These are phyloP conservation scores for Jatropha multifida DNA, from an alignment of 441 rosid genomes.

Conservation along the genomic window DNA sequence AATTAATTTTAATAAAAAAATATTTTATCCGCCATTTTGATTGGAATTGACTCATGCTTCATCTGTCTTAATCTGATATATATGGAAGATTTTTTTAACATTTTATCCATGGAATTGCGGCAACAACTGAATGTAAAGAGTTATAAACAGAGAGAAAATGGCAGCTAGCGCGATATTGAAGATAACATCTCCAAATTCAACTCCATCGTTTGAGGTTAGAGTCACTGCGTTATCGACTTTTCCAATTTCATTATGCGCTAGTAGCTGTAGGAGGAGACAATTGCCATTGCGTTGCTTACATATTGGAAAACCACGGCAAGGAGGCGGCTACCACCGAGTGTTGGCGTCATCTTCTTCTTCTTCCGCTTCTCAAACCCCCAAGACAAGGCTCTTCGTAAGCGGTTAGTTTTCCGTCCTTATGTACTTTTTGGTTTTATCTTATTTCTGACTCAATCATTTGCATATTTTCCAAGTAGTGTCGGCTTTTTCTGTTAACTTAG, in stretches of 20 bases:
- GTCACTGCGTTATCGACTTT: neutral
- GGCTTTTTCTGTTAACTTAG: neutral
- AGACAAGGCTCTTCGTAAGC: constrained; percentile 2
- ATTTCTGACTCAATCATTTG: neutral
- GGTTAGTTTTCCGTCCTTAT: neutral
- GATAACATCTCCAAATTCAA: neutral
- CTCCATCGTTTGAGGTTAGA: neutral
- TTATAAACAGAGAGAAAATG: neutral
- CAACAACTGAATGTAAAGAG: no score
- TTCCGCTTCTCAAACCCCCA: neutral
- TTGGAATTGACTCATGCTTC: no score
- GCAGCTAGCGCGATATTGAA: neutral
- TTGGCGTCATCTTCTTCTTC: neutral
- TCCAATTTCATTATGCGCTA: neutral
- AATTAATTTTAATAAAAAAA: no score
- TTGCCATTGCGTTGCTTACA: neutral
- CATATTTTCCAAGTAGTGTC: no score
- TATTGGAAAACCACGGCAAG: neutral
- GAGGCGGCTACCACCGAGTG: neutral
- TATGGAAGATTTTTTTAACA: no score
- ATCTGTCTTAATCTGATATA: no score
- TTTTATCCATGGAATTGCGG: no score
- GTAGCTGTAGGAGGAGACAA: neutral
- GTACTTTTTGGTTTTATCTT: neutral
- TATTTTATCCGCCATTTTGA: no score